Evolutionary conservation across 2,329 filamentous ascomycete species (phyloP).

Genomic region (Alternaria solani): DNA sequence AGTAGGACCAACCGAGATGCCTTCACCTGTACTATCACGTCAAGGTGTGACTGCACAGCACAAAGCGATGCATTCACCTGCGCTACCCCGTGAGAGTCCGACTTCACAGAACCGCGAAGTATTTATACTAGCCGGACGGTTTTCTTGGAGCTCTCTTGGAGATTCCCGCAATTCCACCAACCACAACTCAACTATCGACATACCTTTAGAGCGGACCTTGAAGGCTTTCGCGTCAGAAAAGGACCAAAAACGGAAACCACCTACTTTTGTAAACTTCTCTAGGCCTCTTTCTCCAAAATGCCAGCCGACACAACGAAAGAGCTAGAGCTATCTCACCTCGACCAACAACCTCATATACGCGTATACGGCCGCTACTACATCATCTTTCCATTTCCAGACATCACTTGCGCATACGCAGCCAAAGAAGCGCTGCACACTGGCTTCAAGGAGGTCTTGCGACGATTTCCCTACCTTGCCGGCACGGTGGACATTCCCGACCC

Average conservation of each 20-base stretch:
- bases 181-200: not conserved
- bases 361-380: constrained; percentile 25
- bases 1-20: not conserved
- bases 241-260: not conserved
- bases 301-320: constrained; percentile 2
- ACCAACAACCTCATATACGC: constrained; percentile 28
- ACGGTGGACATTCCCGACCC: constrained; percentile 16
- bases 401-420: constrained; percentile 13
- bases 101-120: constrained; percentile 2
- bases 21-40: not conserved
- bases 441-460: constrained; percentile 19
- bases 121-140: constrained; percentile 1
- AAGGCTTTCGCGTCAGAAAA: not conserved
- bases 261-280: constrained; percentile 4
- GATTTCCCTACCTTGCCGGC: constrained; percentile 28
- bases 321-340: constrained; percentile 25
- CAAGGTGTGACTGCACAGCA: not conserved
- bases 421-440: constrained; percentile 17
- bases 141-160: not conserved
- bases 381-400: constrained; percentile 28
- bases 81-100: not conserved
- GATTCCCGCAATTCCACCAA: not conserved
- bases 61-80: not conserved
- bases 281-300: not conserved
- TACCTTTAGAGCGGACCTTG: not conserved